Base-by-base conservation (phyloP, 2,329 filamentous ascomycete species). In the Tolypocladium tundrense region DNA sequence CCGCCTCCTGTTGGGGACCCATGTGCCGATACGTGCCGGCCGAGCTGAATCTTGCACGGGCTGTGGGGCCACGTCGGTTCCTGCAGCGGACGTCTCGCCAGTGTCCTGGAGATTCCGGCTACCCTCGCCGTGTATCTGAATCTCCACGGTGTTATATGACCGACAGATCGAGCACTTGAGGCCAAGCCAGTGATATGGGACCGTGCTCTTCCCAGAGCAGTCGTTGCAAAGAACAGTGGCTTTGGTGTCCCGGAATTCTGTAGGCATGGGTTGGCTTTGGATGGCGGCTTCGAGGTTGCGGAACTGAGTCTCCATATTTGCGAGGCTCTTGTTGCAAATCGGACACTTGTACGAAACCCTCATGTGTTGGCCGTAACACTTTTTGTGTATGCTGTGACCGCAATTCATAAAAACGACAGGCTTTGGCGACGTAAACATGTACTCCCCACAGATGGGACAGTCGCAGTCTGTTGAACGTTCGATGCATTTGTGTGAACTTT, bases 281-380 rank as follows among this genome's bases (percentile, higher is more conserved):
- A 99, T 96, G 54, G 91, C 87, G 56, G 91, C 84, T 67, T 97
- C 93, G 40, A 97, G 75, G 64, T 94, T 94, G 54, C 91, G 86
- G 76, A 97, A 99, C 65, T 95, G 89, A 42, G 90, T 84, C 68
- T 97, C 93, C 93, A 99, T 99, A 69, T 97, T 97, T 63, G 91
- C 85, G n/a, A 96, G 88, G 62, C 90, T 96, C 73, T 94, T 96
- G 75, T 88, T 96, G 80, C 94, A 99, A 54, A 97, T 91, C 0
- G 93, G 94, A 67, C 94, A 99, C 68, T 93, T 95, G 76, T 97
- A 99, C 7, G 92, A 95, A 4, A 85, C 86, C 66, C 87, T 87
- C 78, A 95, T 92, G 69, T 96, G 89, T 65, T 94, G 84, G 52
- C 90, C 84, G 68, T 96, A 94, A 73, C 94, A 99, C 59, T 84